A percentile compares a stretch with the other conserved stretches of the same genome.
Conservation (phyloP, 371 early-diverging fungal genomes). For the Lichtheimia ornata region DNA sequence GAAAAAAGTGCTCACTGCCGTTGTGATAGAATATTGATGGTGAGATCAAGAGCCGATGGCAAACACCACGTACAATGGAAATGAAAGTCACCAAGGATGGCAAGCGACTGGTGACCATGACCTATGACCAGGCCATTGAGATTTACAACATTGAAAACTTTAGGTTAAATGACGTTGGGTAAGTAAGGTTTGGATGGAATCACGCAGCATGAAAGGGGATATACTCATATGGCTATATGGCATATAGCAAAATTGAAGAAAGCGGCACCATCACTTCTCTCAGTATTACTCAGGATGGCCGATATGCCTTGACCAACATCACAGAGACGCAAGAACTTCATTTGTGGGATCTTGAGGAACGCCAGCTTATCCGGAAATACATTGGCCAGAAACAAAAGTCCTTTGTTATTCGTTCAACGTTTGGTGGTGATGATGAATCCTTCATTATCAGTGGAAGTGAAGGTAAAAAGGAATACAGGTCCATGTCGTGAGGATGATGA, state of each 20-base stretch:
- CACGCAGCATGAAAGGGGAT: not conserved
- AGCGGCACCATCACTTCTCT: constrained; percentile 77
- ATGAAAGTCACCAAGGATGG: constrained; percentile 79
- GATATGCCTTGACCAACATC: constrained; percentile 76
- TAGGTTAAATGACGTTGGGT: constrained; percentile 52
- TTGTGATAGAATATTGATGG: constrained; percentile 56
- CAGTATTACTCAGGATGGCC: constrained; percentile 69
- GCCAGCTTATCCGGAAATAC: constrained; percentile 70
- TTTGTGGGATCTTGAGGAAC: constrained; percentile 84
- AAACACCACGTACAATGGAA: constrained; percentile 78
- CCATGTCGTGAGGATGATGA: not conserved
- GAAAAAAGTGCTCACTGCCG: not conserved
- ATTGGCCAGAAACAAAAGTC: constrained; percentile 83
- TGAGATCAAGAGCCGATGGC: constrained; percentile 66
- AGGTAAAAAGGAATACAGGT: constrained; percentile 44
- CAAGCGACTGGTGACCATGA: constrained; percentile 69
- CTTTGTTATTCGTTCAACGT: constrained; percentile 90
- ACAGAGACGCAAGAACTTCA: constrained; percentile 67
- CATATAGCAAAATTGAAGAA: constrained; percentile 65
- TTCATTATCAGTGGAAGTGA: constrained; percentile 92
- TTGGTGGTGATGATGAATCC: constrained; percentile 84
- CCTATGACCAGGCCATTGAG: constrained; percentile 69
- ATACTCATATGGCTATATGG: not conserved
- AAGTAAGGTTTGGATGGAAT: constrained; percentile 5
- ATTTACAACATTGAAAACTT: constrained; percentile 69